phyloP scores from a whole-genome alignment of 805 yeast genomes.

The Isabelozyma pseudorhagii region DNA sequence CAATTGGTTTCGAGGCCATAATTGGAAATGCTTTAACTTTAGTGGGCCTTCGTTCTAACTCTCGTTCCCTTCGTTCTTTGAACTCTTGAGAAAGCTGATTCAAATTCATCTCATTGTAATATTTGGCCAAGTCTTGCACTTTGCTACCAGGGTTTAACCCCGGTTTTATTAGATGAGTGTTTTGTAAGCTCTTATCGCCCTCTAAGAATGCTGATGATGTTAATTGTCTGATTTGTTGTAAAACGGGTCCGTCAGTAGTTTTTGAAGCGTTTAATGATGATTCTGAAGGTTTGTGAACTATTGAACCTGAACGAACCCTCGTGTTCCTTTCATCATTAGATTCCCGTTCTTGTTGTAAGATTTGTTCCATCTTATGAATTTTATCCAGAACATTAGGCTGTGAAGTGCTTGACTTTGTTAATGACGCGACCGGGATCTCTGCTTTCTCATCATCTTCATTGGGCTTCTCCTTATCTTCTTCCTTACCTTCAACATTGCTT shows the following conservation, averaged over 20 bases:
- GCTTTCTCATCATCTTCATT: background rate
- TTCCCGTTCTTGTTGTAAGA: constrained; percentile 13
- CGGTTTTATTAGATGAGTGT: background rate
- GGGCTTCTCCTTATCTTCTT: constrained; percentile 2
- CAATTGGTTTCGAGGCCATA: constrained; percentile 77
- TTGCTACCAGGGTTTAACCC: constrained; percentile 11
- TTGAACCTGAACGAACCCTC: background rate
- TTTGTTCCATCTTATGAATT: constrained; percentile 24
- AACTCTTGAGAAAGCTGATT: constrained; percentile 82
- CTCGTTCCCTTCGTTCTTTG: constrained; percentile 80
- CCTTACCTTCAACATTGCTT: constrained; percentile 6
- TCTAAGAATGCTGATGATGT: background rate
- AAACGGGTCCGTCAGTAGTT: background rate
- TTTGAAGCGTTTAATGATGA: background rate
- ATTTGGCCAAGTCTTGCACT: constrained; percentile 64
- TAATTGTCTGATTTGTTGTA: background rate
- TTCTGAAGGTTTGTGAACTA: constrained; percentile 11
- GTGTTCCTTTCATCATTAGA: background rate
- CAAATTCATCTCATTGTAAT: constrained; percentile 71
- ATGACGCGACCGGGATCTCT: background rate
- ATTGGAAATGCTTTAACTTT: constrained; percentile 69
- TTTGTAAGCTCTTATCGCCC: background rate
- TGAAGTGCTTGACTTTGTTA: background rate
- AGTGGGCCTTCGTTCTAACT: constrained; percentile 53
- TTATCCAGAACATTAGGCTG: constrained; percentile 20